Conservation (phyloP, 352 stramenopile genomes). For the Hyaloperonospora brassicae region DNA sequence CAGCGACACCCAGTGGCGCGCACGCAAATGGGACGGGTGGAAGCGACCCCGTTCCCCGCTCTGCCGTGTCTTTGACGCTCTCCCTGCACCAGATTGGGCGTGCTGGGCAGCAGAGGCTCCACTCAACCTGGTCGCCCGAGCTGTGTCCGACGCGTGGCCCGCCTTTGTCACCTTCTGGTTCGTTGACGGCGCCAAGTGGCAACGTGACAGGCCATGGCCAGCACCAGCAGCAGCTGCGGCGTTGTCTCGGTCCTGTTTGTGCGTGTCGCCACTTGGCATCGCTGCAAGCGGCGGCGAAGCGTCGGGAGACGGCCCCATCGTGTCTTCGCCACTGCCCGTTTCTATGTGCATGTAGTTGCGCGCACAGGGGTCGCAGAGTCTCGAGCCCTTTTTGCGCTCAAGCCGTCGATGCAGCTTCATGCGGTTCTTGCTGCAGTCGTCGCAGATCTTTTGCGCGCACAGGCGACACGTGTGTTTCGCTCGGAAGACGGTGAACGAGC, state of each 20-base stretch:
- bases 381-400: constrained; percentile 61
- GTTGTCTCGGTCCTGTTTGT: constrained; percentile 3
- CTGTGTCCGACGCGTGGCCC: constrained; percentile 12
- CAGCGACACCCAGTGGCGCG: constrained; percentile 46
- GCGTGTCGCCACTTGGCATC: constrained; percentile 11
- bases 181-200: constrained; percentile 19
- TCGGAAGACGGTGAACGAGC: constrained; percentile 70
- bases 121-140: neutral
- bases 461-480: constrained; percentile 78
- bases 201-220: constrained; percentile 12
- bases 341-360: constrained; percentile 45
- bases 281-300: constrained; percentile 22
- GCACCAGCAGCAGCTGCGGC: no score
- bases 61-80: neutral
- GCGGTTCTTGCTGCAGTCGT: constrained; percentile 79
- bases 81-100: neutral
- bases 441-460: constrained; percentile 62
- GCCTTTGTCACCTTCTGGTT: constrained; percentile 13
- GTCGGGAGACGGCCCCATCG: constrained; percentile 21
- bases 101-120: neutral
- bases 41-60: neutral
- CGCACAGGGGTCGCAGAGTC: constrained; percentile 65
- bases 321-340: constrained; percentile 17
- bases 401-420: constrained; percentile 61
- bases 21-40: constrained; percentile 37